Base-by-base conservation (phyloP, 768 basidiomycete species). In the Tylopilus sp. region DNA sequence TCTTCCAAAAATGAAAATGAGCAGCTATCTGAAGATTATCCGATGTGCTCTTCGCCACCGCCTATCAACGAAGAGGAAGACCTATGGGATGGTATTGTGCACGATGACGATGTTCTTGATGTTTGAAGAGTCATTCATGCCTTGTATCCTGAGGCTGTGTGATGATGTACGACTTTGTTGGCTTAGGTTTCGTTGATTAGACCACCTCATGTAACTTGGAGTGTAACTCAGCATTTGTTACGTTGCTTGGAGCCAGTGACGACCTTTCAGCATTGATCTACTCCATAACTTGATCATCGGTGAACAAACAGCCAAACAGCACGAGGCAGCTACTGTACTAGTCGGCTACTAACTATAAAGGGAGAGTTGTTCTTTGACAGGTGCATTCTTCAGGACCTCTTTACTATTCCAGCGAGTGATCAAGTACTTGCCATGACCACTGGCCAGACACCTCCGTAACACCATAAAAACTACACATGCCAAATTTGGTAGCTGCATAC, bases 401-500 rank as follows among this genome's bases (percentile, higher is more conserved):
- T 15, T 33, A 33, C 15, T 33, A 33, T 31, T 31, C 30, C 30
- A 10, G 30, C 30, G 30, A 31, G 12, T 31, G 30, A n/a, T n/a
- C n/a, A 9, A 31, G 30, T 31, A 9, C 25, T n/a, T 26, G 25
- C 26, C 9, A 4, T 9, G 26, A 26, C 26, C 5, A 12, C 31
- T 33, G 31, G 31, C 6, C 31, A 33, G 31, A 10, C 15, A 33
- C 13, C 15, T 35, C 4, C 33, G 15, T 17, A 35, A 35, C 33
- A 17, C 15, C 33, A 17, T 35, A 35, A 35, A n/a, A 33, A 35
- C 33, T 35, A 35, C 33, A 35, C 33, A 56, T 63, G 55, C 66
- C 42, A 61, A 57, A 69, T 63, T 51, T 56, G 68, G 68, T 44
- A 56, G 54, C 28, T 31, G 35, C 31, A n/a, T n/a, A n/a, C n/a